Evolutionary conservation across 805 yeast species (phyloP), one percentile per base, ranked within the genome.

Genomic region (Spathaspora girioi): DNA sequence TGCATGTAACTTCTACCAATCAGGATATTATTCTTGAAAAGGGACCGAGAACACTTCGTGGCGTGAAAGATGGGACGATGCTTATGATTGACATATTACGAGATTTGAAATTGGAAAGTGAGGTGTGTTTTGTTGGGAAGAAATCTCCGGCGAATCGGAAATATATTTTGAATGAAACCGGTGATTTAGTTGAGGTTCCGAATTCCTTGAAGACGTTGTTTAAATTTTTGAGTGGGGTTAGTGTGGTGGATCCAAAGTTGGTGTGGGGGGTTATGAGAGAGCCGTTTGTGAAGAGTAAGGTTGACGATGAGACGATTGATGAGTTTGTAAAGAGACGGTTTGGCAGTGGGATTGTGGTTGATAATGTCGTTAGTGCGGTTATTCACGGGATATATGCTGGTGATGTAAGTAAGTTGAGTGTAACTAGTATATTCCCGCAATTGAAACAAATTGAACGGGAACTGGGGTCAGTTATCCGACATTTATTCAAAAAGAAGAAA

Each of bases 1-100:
- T 72, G 61, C 59, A 59, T 26, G 71, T 62, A 11, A 55, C 54
- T 46, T 54, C 53, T 4, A 58, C 53, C 17, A 59, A 57, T 10
- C 57, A 59, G 6, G 56, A 58, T 1, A 64, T 78, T 0, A 53
- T 76, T 2, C 65, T 89, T 29, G 98, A 94, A 60, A 86, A 85
- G 55, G 99, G 98, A 0, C 98, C 99, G 0, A 72, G 98, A 47
- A 94, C 98, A 0, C 70, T 94, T 43, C 72, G 97, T 53, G 96
- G 97, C 0, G 81, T 81, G 5, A 87, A 90, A 50, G 83, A 83
- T 41, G 98, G 98, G 0, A 82, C 91, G 0, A 69, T 86, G 29
- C 60, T 89, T 23, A 79, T 88, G 7, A 68, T 86, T 19, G 96
- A 88, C 62, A 73, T 83, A 2, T 61, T 89, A 51, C 59, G 57